These are phyloP conservation scores for Bacterosira constricta DNA, from an alignment of 108 stramenopile genomes.

Conservation along the genomic window DNA sequence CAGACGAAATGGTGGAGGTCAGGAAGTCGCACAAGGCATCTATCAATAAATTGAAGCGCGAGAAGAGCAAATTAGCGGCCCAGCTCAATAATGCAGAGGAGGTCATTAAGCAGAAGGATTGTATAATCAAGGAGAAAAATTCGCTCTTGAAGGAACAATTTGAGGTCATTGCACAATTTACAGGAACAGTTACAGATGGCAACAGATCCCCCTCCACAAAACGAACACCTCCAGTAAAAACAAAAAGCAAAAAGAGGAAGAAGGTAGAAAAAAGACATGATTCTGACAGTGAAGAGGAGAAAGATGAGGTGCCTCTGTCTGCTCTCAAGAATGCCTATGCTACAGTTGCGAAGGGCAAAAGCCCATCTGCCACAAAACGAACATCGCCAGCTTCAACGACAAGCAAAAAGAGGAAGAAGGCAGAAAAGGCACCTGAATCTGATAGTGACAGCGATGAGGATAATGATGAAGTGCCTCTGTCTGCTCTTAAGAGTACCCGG, in stretches of 20 bases:
- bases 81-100: not conserved
- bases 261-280: not conserved
- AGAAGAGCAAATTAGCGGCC: not conserved
- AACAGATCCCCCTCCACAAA: not conserved
- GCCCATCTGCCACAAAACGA: not conserved
- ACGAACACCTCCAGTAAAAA: not conserved
- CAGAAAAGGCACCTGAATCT: not conserved
- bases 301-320: conserved; percentile 5
- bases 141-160: conserved; percentile 15
- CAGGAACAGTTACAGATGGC: not conserved
- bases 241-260: conserved; percentile 12
- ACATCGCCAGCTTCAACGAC: not conserved
- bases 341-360: not conserved
- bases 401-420: conserved; percentile 14
- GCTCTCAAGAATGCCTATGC: not conserved
- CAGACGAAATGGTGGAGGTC: conserved; percentile 20
- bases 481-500: conserved; percentile 2
- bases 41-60: conserved; percentile 2
- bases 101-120: not conserved
- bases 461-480: conserved; percentile 1
- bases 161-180: conserved; percentile 11
- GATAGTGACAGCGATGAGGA: not conserved
- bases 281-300: not conserved
- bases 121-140: conserved; percentile 11
- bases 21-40: conserved; percentile 4